Evolutionary conservation across 305 asterid species (phyloP).

Genomic region (Petunia hybrid): DNA sequence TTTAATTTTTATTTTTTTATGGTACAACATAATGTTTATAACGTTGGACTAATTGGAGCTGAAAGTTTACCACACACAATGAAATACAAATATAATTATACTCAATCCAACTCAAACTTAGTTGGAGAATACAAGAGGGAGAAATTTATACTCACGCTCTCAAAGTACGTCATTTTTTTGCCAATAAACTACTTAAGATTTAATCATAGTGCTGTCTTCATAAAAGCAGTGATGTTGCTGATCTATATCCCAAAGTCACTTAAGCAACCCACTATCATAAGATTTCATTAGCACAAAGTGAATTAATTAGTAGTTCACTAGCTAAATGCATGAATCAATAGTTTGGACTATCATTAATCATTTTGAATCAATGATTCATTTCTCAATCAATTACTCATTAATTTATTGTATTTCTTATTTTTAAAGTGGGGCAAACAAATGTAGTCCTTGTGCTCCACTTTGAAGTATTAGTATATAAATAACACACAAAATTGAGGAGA

Average conservation of each 20-base stretch:
- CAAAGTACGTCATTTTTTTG: not conserved
- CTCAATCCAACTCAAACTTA: not conserved
- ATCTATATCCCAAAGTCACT: not conserved
- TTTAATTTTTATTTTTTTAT: too few species aligned
- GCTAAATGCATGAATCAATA: not conserved
- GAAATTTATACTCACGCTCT: not conserved
- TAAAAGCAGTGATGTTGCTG: not conserved
- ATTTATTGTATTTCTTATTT: not conserved
- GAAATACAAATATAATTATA: not conserved
- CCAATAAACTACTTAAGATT: not conserved
- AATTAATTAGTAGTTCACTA: not conserved
- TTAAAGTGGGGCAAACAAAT: slow-evolving; percentile 5
- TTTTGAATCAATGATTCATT: not conserved
- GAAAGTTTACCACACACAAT: too few species aligned
- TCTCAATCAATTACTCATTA: too few species aligned
- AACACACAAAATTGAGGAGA: not conserved
- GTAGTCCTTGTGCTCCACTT: slow-evolving; percentile 22
- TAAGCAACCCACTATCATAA: not conserved
- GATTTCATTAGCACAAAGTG: not conserved
- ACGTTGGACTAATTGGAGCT: too few species aligned
- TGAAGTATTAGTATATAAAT: not conserved
- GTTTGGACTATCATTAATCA: not conserved
- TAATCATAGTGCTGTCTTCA: slow-evolving; percentile 8
- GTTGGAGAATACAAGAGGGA: not conserved
- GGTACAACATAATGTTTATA: too few species aligned